Base-by-base conservation (phyloP, 2,329 filamentous ascomycete genomes). In the Monilinia fructicola region DNA sequence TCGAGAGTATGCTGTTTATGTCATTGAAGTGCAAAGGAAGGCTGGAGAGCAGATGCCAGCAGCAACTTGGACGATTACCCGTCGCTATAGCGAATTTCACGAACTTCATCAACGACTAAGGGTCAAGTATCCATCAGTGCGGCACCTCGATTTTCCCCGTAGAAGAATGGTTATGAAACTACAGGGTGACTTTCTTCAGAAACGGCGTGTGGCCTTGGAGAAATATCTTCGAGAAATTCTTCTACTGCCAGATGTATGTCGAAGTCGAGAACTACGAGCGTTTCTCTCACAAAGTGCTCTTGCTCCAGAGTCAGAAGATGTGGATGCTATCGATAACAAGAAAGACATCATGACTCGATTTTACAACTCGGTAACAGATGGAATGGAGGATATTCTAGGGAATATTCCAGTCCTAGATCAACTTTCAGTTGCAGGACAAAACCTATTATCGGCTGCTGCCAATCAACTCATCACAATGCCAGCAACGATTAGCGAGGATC, bases 351-450 rank as follows among this genome's bases (percentile, higher is more conserved):
- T 99, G 70, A 93, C 92, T 0, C 88, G 95, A 5, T 87, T 99
- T 58, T 99, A 98, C 79, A 96, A 96, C 76, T 98, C 94, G 0
- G 94, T 99, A 28, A 91, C 94, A 0, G 95, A 99, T 75, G 95
- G 96, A 44, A 96, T 99, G 90, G 95, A 99, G 76, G 95, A 99
- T 73, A 96, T 99, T 65, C 82, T 99, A 4, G 95, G 95, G 66
- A 98, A 97, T 75, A 94, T 98, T 54, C 92, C 95, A 1, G 93
- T 97, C 0, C 84, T 99, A 40, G 95, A 99, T 73, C 95, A 98
- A 76, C 85, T 99, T 9, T 97, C 93, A 0, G 85, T 93, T 1
- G 93, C 95, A 9, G 94, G 94, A 0, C 94, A 98, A 76, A 97
- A 93, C 74, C 84, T 98, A 60, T 90, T 95, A 67, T 90, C 90